Conservation (phyloP, 208 protist genomes). For the Balamuthia mandrillaris region DNA sequence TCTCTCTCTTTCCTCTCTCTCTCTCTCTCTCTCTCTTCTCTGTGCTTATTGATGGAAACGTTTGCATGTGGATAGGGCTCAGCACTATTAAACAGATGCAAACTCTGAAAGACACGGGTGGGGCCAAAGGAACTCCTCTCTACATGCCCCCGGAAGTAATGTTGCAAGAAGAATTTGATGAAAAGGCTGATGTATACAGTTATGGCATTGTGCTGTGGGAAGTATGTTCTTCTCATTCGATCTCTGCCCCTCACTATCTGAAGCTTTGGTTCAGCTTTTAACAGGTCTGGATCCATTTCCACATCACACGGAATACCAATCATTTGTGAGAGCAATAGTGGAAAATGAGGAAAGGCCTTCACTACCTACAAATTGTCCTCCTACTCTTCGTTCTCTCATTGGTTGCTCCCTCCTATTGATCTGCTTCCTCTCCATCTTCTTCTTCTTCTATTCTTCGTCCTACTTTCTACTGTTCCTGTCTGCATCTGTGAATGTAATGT, state of each 20-base stretch:
- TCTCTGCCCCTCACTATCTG: background rate
- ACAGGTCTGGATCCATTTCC: slow-evolving; percentile 42
- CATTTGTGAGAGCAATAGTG: slow-evolving; percentile 42
- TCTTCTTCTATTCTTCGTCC: background rate
- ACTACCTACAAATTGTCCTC: slow-evolving; percentile 32
- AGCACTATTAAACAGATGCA: slow-evolving; percentile 37
- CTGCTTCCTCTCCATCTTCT: background rate
- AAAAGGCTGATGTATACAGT: background rate
- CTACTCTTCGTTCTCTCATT: background rate
- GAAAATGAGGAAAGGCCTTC: slow-evolving; percentile 45
- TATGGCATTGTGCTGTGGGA: background rate
- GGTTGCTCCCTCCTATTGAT: background rate
- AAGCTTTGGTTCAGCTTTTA: slow-evolving; percentile 13
- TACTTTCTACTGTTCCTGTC: background rate
- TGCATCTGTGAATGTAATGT: too few relatives aligned
- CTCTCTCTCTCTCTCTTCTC: too few relatives aligned
- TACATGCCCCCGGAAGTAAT: background rate
- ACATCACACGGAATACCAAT: slow-evolving; percentile 44
- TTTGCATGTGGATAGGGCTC: slow-evolving; percentile 13
- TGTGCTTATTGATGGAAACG: slow-evolving; percentile 46
- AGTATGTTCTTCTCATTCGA: background rate
- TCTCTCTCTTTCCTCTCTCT: too few relatives aligned
- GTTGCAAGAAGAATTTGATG: background rate
- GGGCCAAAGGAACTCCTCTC: background rate
- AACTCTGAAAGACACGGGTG: background rate